These are phyloP conservation scores for Dentipellis fragilis DNA, from an alignment of 768 basidiomycete species.

Conservation along the genomic window DNA sequence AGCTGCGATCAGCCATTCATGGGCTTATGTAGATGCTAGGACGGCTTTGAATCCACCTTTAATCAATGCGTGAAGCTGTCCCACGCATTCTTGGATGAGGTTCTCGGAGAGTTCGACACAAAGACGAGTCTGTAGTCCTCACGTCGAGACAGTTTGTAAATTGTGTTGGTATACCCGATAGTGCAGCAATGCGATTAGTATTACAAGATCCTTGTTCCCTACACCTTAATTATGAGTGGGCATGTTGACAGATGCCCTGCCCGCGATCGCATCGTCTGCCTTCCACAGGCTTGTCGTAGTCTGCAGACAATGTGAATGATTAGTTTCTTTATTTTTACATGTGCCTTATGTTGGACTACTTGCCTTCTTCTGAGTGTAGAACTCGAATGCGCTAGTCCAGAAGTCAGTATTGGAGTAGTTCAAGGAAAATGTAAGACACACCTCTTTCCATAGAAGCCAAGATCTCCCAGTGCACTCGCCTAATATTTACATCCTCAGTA, in stretches of 20 bases:
- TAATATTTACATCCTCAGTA: conserved; percentile 11
- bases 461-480: conserved; percentile 75
- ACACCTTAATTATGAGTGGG: conserved; percentile 56
- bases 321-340: no score
- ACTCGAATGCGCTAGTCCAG: conserved; percentile 66
- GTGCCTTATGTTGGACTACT: background rate
- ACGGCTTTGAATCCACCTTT: conserved; percentile 70
- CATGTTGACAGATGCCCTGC: conserved; percentile 78
- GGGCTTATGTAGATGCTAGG: conserved; percentile 23
- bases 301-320: conserved; percentile 25
- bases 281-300: conserved; percentile 92
- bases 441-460: conserved; percentile 88
- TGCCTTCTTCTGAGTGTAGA: conserved; percentile 94
- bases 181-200: background rate
- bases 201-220: background rate
- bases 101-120: conserved; percentile 23
- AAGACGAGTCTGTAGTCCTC: background rate
- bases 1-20: background rate
- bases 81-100: conserved; percentile 70
- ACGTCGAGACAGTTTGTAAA: background rate
- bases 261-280: conserved; percentile 73
- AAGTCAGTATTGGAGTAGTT: conserved; percentile 1
- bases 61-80: conserved; percentile 66
- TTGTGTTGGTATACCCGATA: background rate
- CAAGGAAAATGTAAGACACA: conserved; percentile 20